Conservation (phyloP, 495 filamentous ascomycete genomes). For the Neurospora terricola region DNA sequence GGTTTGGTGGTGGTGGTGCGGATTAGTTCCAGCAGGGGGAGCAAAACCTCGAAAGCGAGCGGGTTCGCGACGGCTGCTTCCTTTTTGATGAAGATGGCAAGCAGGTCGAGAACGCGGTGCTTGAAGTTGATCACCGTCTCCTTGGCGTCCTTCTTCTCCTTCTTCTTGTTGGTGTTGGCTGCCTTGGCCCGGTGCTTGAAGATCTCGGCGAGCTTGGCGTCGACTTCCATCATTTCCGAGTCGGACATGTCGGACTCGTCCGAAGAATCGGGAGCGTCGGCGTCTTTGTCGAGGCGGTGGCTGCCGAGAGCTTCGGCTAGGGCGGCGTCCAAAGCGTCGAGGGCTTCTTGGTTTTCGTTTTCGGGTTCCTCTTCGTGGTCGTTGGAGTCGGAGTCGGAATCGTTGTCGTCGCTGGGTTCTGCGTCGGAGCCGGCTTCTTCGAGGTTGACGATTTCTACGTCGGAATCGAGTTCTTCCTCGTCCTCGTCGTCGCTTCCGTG, state of each 20-base stretch:
- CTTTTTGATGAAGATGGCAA: slow-evolving; percentile 78
- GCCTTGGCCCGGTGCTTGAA: slow-evolving; percentile 60
- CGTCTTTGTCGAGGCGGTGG: slow-evolving; percentile 44
- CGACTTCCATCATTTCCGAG: slow-evolving; percentile 88
- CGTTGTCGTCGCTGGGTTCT: slow-evolving; percentile 30
- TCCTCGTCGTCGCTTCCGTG: slow-evolving; percentile 12
- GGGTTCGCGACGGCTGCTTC: slow-evolving; percentile 53
- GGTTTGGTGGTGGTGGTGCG: slow-evolving; percentile 55
- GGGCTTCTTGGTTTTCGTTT: slow-evolving; percentile 36
- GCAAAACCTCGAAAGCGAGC: slow-evolving; percentile 53
- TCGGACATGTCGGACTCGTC: slow-evolving; percentile 77
- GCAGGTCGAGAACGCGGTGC: slow-evolving; percentile 77
- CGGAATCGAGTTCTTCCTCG: slow-evolving; percentile 30
- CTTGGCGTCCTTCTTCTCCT: slow-evolving; percentile 75
- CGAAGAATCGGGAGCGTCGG: slow-evolving; percentile 40
- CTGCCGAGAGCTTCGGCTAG: slow-evolving; percentile 64
- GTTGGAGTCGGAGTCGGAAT: slow-evolving; percentile 15
- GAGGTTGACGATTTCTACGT: slow-evolving; percentile 34
- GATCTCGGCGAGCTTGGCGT: slow-evolving; percentile 68
- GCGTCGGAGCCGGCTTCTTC: slow-evolving; percentile 32
- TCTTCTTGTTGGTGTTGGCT: slow-evolving; percentile 46
- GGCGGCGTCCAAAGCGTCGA: slow-evolving; percentile 63
- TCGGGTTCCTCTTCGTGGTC: slow-evolving; percentile 20
- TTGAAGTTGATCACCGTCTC: slow-evolving; percentile 94
- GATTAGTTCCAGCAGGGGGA: slow-evolving; percentile 45